These are phyloP conservation scores for Monosporozyma yasuniensis DNA, from an alignment of 805 yeast genomes.

Conservation along the genomic window DNA sequence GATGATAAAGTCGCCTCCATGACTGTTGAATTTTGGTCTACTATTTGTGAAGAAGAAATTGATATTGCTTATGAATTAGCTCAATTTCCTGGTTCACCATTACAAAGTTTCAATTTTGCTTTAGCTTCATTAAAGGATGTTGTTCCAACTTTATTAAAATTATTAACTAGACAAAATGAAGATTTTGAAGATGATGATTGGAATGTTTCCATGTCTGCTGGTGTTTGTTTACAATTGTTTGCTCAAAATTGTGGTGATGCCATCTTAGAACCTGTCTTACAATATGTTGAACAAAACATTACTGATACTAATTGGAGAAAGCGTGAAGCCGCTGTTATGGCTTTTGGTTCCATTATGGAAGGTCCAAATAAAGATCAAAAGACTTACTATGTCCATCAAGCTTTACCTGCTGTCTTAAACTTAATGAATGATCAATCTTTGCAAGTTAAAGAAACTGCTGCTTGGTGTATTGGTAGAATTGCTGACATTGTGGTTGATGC, in stretches of 20 bases:
- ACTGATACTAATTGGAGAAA: conserved; percentile 61
- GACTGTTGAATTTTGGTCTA: conserved; percentile 98
- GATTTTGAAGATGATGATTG: conserved; percentile 94
- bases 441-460: conserved; percentile 92
- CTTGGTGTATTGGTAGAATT: conserved; percentile 97
- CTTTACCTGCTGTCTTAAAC: conserved; percentile 65
- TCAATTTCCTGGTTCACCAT: conserved; percentile 45
- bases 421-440: conserved; percentile 67
- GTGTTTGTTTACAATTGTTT: conserved; percentile 88
- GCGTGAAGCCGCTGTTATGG: conserved; percentile 98
- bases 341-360: conserved; percentile 92
- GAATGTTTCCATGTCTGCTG: conserved; percentile 98
- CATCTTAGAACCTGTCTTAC: conserved; percentile 76
- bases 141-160: conserved; percentile 71
- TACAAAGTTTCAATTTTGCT: conserved; percentile 70
- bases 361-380: conserved; percentile 79
- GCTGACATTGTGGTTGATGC: conserved; percentile 80
- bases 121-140: conserved; percentile 75
- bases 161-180: conserved; percentile 82
- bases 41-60: conserved; percentile 97
- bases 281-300: conserved; percentile 73
- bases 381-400: conserved; percentile 63
- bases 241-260: conserved; percentile 84
- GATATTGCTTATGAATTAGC: conserved; percentile 65
- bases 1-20: conserved; percentile 80